phyloP scores from a whole-genome alignment of 1,284 basidiomycete genomes.

The Moesziomyces parantarcticus region DNA sequence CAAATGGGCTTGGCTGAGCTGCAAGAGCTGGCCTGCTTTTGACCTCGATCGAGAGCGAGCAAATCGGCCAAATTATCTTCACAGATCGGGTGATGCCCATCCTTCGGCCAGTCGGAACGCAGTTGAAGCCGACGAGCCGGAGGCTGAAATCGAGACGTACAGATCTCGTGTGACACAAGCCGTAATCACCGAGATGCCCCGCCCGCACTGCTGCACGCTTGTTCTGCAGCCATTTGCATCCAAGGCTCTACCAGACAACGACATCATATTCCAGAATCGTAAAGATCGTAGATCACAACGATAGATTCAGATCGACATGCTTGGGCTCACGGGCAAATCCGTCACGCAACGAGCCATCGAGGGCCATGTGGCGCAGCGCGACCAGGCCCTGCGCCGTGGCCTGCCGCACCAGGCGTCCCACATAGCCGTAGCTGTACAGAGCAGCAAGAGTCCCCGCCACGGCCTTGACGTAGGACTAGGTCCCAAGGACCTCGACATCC shows the following conservation, averaged over 20 bases:
- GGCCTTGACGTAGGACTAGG: constrained; percentile 17
- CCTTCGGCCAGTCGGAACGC: not conserved
- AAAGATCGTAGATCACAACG: not conserved
- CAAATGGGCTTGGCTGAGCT: not conserved
- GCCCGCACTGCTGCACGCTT: not conserved
- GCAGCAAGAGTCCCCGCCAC: constrained; percentile 12
- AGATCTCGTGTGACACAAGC: constrained; percentile 9
- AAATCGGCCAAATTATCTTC: not conserved
- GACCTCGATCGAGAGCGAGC: no score
- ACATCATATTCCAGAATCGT: not conserved
- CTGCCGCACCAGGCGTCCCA: constrained; percentile 16
- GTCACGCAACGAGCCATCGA: constrained; percentile 29
- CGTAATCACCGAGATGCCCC: no score
- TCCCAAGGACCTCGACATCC: constrained; percentile 47
- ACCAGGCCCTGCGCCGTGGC: constrained; percentile 13
- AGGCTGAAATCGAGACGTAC: not conserved
- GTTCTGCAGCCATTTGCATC: no score
- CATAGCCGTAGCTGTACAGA: constrained; percentile 8
- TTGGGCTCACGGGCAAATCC: constrained; percentile 20
- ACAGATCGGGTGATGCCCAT: not conserved
- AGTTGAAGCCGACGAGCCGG: not conserved
- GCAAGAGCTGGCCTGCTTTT: not conserved
- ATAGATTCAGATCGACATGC: not conserved
- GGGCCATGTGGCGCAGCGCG: constrained; percentile 17
- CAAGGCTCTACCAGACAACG: not conserved